Evolutionary conservation across 2,329 filamentous ascomycete genomes (phyloP).

Genomic region (Ascochyta clinopodiicola): DNA sequence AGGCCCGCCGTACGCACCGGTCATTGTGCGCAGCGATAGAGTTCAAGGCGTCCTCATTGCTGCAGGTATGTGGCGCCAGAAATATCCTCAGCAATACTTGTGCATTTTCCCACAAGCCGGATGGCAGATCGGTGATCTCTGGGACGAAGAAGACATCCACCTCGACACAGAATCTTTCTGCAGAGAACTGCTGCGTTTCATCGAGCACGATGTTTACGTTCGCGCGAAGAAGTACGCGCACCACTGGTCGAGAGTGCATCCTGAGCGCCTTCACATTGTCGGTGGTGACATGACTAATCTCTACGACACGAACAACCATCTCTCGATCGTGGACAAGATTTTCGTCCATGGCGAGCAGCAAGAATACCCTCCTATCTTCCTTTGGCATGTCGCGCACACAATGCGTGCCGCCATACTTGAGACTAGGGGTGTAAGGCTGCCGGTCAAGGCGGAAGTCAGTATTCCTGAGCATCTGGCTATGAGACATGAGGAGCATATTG

Average conservation of each 20-base stretch:
- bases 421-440: background rate
- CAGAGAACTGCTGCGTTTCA: constrained; percentile 35
- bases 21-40: constrained; percentile 35
- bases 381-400: constrained; percentile 37
- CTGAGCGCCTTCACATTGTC: constrained; percentile 27
- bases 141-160: constrained; percentile 43
- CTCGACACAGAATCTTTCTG: constrained; percentile 39
- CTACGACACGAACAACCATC: constrained; percentile 26
- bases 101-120: constrained; percentile 36
- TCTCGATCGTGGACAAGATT: constrained; percentile 37
- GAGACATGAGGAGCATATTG: background rate
- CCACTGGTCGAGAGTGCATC: constrained; percentile 31
- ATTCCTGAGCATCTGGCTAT: background rate
- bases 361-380: constrained; percentile 33
- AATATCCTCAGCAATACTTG: constrained; percentile 33
- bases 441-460: background rate
- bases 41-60: constrained; percentile 24
- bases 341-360: constrained; percentile 35
- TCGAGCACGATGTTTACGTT: constrained; percentile 32
- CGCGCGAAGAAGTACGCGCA: constrained; percentile 27
- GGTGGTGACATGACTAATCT: constrained; percentile 22
- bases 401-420: constrained; percentile 29
- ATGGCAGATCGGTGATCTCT: constrained; percentile 42
- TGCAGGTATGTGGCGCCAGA: constrained; percentile 30
- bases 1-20: constrained; percentile 24